Evolutionary conservation across 2,329 filamentous ascomycete genomes (phyloP).

Genomic region (Aspergillus thermomutatus): DNA sequence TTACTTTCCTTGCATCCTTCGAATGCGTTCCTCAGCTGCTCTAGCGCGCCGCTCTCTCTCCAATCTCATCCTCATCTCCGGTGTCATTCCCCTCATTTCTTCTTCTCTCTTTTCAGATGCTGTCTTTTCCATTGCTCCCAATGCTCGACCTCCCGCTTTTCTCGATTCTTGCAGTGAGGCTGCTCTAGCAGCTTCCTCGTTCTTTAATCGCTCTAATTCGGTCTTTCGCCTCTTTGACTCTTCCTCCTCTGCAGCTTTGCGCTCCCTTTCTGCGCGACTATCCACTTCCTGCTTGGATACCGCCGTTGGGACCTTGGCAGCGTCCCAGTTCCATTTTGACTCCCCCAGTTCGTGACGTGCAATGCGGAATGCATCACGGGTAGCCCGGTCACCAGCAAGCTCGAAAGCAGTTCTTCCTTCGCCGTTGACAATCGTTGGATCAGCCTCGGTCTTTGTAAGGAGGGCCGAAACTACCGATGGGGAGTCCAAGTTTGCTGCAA

Average conservation of each 20-base stretch:
- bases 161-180: slow-evolving; percentile 46
- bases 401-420: slow-evolving; percentile 88
- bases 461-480: slow-evolving; percentile 74
- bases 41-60: slow-evolving; percentile 87
- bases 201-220: slow-evolving; percentile 69
- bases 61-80: slow-evolving; percentile 78
- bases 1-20: slow-evolving; percentile 54
- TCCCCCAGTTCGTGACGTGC: slow-evolving; percentile 81
- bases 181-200: slow-evolving; percentile 53
- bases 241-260: slow-evolving; percentile 62
- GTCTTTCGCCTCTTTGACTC: slow-evolving; percentile 68
- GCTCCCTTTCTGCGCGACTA: slow-evolving; percentile 66
- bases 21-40: slow-evolving; percentile 85
- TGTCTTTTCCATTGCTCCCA: slow-evolving; percentile 65
- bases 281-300: slow-evolving; percentile 71
- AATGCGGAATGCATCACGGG: slow-evolving; percentile 86
- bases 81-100: slow-evolving; percentile 77
- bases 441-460: slow-evolving; percentile 68
- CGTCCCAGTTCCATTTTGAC: slow-evolving; percentile 71
- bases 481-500: slow-evolving; percentile 78
- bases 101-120: slow-evolving; percentile 79
- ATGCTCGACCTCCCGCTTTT: slow-evolving; percentile 52
- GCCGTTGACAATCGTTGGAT: slow-evolving; percentile 66
- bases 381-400: slow-evolving; percentile 77
- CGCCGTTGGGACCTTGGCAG: slow-evolving; percentile 66